Evolutionary conservation across 768 basidiomycete genomes (phyloP).

Genomic region (Rhodotorula kratochvilovae): DNA sequence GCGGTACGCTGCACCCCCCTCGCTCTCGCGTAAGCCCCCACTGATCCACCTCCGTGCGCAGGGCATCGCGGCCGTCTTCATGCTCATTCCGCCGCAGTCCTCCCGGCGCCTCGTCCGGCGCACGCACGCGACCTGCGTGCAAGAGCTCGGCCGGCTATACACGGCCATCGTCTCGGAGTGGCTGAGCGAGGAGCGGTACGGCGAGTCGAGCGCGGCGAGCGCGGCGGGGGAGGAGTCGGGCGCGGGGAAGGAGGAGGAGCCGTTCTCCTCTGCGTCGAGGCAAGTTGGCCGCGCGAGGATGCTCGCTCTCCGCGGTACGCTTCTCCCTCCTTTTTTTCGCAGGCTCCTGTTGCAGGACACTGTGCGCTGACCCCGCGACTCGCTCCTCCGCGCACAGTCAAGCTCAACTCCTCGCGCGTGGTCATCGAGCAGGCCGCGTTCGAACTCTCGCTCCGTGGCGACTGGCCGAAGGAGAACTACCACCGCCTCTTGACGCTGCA

Average conservation of each 20-base stretch:
- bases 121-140: conserved; percentile 20
- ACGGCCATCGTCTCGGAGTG: conserved; percentile 9
- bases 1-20: conserved; percentile 25
- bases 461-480: conserved; percentile 57
- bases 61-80: conserved; percentile 57
- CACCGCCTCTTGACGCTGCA: conserved; percentile 50
- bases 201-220: not conserved
- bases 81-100: conserved; percentile 55
- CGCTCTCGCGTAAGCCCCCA: not conserved
- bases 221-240: not conserved
- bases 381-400: not conserved
- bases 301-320: conserved; percentile 11
- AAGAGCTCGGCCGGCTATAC: conserved; percentile 26
- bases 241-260: not conserved
- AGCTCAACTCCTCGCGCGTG: conserved; percentile 35
- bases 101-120: conserved; percentile 37
- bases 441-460: conserved; percentile 48
- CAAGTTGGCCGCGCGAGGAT: conserved; percentile 22
- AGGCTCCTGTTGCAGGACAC: no score
- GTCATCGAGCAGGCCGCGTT: conserved; percentile 36
- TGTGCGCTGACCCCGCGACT: no score
- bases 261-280: not conserved
- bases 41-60: conserved; percentile 22
- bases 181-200: conserved; percentile 16
- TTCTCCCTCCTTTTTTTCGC: not conserved